Evolutionary conservation across 169 alveolate genomes (phyloP), one percentile per base, ranked within the genome.

Genomic region (Sarcocystis neurona): DNA sequence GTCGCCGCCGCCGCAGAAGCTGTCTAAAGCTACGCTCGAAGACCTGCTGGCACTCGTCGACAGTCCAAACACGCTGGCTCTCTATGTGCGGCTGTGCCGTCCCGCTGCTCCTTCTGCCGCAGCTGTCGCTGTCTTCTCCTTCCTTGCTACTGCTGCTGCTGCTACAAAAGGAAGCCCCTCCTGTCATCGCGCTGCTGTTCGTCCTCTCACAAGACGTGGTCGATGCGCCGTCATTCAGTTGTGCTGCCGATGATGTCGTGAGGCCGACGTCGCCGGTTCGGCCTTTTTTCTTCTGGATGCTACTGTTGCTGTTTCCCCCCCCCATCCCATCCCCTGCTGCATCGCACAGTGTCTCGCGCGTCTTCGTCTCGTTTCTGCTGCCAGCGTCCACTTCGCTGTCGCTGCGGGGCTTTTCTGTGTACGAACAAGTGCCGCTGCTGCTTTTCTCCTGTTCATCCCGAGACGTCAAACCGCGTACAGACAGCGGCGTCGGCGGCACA

Each of bases 1-100:
- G 15, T 37, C 34, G 68, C 75, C 53, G 58, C 2, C 74, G 34
- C 32, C 53, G 41, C 34, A 79, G 39, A 3, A 79, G 75, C 0
- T 47, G 39, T 30, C 34, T n/a, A 37, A 79, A 79, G 46, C 75
- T 79, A 32, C 53, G 47, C 70, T 44, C 70, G 34, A 79, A 79
- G 18, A 53, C 74, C 53, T 56, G n/a, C n/a, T 79, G 87, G 53
- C 87, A 79, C 75, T 79, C 75, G 56, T 18, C 46, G 34, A 53
- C 47, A 32, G 60, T 44, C 87, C 87, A 79, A 48, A 50, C n/a
- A 32, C 74, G 3, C 70, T 79, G 87, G 32, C 58, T 72, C 47
- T 72, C 82, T 72, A 72, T 5, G 18, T 58, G 70, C 18, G n/a
- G 18, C 39, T 58, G 5, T 58, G 18, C 70, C n/a, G 3, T 10